A percentile compares a stretch with the other conserved stretches of the same genome.
Evolutionary conservation across 345 rosid species (phyloP).

Genomic region (Citrus australasica): DNA sequence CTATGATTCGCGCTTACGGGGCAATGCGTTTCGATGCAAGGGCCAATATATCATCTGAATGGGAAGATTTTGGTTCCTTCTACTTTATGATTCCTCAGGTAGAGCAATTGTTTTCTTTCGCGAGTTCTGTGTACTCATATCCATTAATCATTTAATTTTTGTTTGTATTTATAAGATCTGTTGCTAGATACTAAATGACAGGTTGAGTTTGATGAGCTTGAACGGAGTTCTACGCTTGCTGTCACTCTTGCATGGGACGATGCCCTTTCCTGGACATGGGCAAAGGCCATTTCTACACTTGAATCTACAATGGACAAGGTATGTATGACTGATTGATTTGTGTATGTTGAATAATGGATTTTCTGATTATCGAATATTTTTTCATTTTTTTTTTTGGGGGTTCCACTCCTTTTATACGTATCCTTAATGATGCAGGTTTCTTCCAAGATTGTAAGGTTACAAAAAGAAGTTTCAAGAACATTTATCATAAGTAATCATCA

Average conservation of each 20-base stretch:
- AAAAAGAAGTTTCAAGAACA: constrained; percentile 41
- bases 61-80: constrained; percentile 83
- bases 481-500: constrained; percentile 59
- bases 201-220: constrained; percentile 89
- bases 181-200: constrained; percentile 47
- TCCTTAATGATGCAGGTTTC: constrained; percentile 46
- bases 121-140: not conserved
- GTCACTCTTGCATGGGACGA: constrained; percentile 76
- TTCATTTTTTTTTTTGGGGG: not conserved
- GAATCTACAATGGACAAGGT: constrained; percentile 56
- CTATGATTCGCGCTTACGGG: constrained; percentile 86
- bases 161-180: constrained; percentile 28
- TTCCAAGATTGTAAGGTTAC: constrained; percentile 35
- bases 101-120: not conserved
- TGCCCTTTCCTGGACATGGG: constrained; percentile 58
- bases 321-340: not conserved
- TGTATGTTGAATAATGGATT: not conserved
- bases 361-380: not conserved
- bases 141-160: not conserved
- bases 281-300: constrained; percentile 47
- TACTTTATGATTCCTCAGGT: constrained; percentile 88
- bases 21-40: constrained; percentile 78
- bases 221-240: constrained; percentile 67
- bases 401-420: not conserved
- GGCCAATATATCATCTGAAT: constrained; percentile 53